phyloP scores from a whole-genome alignment of 495 filamentous ascomycete genomes.

The Podospora pseudoanserina region DNA sequence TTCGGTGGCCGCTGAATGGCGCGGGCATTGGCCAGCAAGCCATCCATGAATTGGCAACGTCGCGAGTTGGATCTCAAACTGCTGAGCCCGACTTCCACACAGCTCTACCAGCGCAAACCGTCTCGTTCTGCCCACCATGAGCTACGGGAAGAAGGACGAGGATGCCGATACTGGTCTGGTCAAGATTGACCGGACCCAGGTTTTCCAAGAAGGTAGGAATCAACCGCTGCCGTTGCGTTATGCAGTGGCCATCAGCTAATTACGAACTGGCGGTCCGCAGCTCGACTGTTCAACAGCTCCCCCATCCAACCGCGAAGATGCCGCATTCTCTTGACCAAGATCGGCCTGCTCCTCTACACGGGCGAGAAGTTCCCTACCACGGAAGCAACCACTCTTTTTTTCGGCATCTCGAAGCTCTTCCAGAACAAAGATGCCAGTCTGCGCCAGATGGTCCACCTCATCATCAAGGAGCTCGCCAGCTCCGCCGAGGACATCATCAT shows the following conservation, averaged over 20 bases:
- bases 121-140: conserved; percentile 60
- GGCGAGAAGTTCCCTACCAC: conserved; percentile 95
- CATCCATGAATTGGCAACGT: conserved; percentile 35
- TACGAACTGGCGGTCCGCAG: conserved; percentile 45
- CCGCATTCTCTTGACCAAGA: conserved; percentile 93
- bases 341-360: conserved; percentile 92
- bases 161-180: conserved; percentile 89
- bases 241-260: conserved; percentile 15
- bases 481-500: conserved; percentile 99
- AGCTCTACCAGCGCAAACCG: conserved; percentile 23
- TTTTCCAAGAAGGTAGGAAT: conserved; percentile 93
- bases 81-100: conserved; percentile 17
- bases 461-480: conserved; percentile 92
- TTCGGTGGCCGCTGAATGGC: conserved; percentile 12
- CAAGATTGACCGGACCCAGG: conserved; percentile 95
- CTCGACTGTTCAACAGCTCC: conserved; percentile 94
- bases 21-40: conserved; percentile 9
- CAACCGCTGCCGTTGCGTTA: neutral
- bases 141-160: conserved; percentile 97
- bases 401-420: conserved; percentile 99
- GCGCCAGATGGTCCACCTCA: conserved; percentile 97
- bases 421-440: conserved; percentile 98
- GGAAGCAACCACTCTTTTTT: conserved; percentile 97
- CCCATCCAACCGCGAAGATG: conserved; percentile 93
- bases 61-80: conserved; percentile 34